These are phyloP conservation scores for Pezicula carpinea DNA, from an alignment of 2,329 filamentous ascomycete genomes.

Conservation along the genomic window DNA sequence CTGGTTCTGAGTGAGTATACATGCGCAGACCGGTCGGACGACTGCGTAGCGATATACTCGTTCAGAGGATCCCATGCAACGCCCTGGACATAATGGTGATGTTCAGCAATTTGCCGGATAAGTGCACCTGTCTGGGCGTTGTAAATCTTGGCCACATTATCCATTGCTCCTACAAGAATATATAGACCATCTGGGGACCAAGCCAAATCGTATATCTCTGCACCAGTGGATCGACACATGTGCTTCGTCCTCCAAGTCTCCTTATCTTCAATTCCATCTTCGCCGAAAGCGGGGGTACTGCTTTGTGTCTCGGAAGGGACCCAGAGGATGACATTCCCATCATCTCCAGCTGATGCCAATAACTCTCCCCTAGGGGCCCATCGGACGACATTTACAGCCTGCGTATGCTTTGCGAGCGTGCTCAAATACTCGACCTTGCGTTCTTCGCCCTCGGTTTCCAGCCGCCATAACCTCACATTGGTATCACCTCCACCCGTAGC, in stretches of 20 bases:
- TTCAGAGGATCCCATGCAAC: constrained; percentile 98
- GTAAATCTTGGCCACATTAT: constrained; percentile 96
- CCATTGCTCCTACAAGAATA: constrained; percentile 97
- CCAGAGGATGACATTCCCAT: constrained; percentile 96
- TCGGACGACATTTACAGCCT: constrained; percentile 95
- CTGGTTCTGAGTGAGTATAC: constrained; percentile 96
- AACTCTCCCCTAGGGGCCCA: constrained; percentile 94
- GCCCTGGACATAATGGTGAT: constrained; percentile 97
- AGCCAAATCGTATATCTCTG: constrained; percentile 95
- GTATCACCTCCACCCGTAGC: constrained; percentile 96
- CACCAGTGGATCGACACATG: constrained; percentile 92
- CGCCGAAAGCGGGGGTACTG: constrained; percentile 62
- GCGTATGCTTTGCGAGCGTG: constrained; percentile 87
- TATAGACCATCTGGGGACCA: constrained; percentile 97
- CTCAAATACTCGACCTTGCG: constrained; percentile 88
- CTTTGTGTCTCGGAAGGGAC: constrained; percentile 76
- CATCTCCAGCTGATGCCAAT: constrained; percentile 91
- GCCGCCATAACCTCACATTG: constrained; percentile 93
- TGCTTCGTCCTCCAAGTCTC: constrained; percentile 96
- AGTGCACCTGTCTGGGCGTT: constrained; percentile 82
- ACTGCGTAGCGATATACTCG: constrained; percentile 97
- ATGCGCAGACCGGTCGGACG: constrained; percentile 94
- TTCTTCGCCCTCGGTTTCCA: constrained; percentile 80
- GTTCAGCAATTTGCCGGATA: constrained; percentile 91
- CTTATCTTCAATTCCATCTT: constrained; percentile 85